Evolutionary conservation across 495 filamentous ascomycete genomes (phyloP).

Genomic region (Penicillium pulvis): DNA sequence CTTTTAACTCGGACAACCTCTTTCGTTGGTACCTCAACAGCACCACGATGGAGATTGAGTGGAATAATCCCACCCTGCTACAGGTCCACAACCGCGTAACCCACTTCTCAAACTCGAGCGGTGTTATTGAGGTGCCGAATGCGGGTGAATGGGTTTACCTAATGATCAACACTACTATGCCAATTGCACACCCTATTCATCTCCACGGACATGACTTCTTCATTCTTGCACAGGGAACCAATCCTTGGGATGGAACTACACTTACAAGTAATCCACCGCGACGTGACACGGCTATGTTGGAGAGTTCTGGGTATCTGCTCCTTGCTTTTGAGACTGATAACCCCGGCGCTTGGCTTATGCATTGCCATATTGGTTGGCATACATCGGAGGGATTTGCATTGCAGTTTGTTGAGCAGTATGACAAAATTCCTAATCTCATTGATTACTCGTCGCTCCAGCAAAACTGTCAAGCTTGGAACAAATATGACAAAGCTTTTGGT

Average conservation of each 20-base stretch:
- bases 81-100: conserved; percentile 20
- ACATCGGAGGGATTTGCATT: background rate
- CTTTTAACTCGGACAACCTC: conserved; percentile 11
- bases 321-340: conserved; percentile 5
- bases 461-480: background rate
- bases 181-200: conserved; percentile 26
- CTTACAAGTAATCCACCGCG: background rate
- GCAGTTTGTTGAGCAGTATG: background rate
- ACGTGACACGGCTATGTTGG: conserved; percentile 1
- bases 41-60: conserved; percentile 24
- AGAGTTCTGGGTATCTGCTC: background rate
- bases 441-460: background rate
- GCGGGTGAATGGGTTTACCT: conserved; percentile 62
- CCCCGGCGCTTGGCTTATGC: background rate
- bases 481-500: background rate
- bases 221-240: conserved; percentile 8
- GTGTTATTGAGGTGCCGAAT: conserved; percentile 31
- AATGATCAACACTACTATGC: conserved; percentile 31
- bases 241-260: too few species aligned
- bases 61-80: conserved; percentile 22
- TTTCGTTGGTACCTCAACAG: conserved; percentile 26
- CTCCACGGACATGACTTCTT: conserved; percentile 33
- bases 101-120: conserved; percentile 7
- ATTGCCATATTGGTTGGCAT: background rate
- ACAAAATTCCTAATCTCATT: background rate